Evolutionary conservation across 768 basidiomycete species (phyloP), one percentile per base, ranked within the genome.

Genomic region (Rubroboletus satanas): DNA sequence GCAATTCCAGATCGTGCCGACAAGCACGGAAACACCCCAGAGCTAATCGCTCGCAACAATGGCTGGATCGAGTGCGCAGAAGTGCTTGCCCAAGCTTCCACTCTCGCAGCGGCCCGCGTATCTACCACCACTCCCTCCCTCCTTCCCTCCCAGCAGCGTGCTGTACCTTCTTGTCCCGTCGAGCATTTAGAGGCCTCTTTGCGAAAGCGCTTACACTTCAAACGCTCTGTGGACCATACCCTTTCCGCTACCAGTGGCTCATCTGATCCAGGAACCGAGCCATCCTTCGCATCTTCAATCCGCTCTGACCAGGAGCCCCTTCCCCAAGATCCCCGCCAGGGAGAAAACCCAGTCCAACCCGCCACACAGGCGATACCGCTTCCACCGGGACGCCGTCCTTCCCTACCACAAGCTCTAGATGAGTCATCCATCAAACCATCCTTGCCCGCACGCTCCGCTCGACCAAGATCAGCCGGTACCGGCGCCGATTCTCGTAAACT

Each of bases 1-100:
- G 97, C 96, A 8, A 79, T 83, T 55, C 83, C 93, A 21, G 79
- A 87, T 69, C 83, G 85, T 42, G 69, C 86, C 6, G 96, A 99
- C 74, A 99, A 98, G 69, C 88, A 93, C 72, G 93, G 93, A 5
- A 75, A 92, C 57, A 95, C 90, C 2, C 89, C 96, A 21, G 90
- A 92, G 66, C 80, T 79, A 62, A 80, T 97, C 43, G 94, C 95
- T 8, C 79, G 82, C 41, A 82, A 87, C 62, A 84, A 90, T 62
- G 89, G 90, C 1, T 89, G 87, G 81, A 71, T 84, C 1, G 85
- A 89, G 54, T 88, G 89, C 59, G 91, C 90, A 1, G 79, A 85
- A 6, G 73, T 88, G 5, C 74, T 98, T 21, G 77, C 77, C n/a
- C 75, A 84, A 3, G 91, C 88, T 81, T 68, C 79, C 12, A n/a